Evolutionary conservation across 495 filamentous ascomycete genomes (phyloP).

Genomic region (Tuber magnatum): DNA sequence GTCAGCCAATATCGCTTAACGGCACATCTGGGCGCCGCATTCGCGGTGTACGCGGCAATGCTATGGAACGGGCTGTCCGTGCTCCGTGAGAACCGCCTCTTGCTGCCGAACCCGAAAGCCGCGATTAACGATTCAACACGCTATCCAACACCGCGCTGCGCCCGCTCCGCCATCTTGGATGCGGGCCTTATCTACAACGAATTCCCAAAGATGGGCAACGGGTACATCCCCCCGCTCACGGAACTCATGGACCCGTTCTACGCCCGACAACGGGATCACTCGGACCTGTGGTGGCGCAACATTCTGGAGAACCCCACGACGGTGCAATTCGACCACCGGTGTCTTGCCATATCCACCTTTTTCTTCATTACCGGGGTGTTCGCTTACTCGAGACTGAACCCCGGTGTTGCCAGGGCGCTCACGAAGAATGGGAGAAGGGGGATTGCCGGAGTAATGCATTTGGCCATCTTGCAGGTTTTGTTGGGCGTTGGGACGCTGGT

Average conservation of each 20-base stretch:
- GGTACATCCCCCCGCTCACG: constrained; percentile 66
- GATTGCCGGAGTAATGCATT: constrained; percentile 70
- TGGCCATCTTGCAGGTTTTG: constrained; percentile 71
- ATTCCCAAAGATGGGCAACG: constrained; percentile 88
- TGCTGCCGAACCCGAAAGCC: constrained; percentile 52
- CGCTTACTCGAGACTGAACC: constrained; percentile 62
- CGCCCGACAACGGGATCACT: constrained; percentile 63
- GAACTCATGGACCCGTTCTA: constrained; percentile 85
- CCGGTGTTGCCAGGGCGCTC: constrained; percentile 54
- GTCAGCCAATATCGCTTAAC: constrained; percentile 91
- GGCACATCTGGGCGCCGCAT: constrained; percentile 81
- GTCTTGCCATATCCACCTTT: constrained; percentile 83
- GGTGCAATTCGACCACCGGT: constrained; percentile 92
- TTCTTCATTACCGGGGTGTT: constrained; percentile 68
- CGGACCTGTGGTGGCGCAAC: constrained; percentile 91
- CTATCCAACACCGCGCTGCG: constrained; percentile 61
- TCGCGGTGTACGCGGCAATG: constrained; percentile 87
- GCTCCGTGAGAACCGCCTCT: constrained; percentile 62
- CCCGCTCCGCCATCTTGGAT: constrained; percentile 72
- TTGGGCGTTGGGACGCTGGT: constrained; percentile 85
- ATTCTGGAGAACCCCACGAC: constrained; percentile 91
- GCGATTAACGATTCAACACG: constrained; percentile 51
- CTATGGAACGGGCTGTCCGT: constrained; percentile 83
- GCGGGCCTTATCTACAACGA: constrained; percentile 97
- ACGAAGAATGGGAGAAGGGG: constrained; percentile 61